Conservation (phyloP, 805 yeast genomes). For the Ogataea neopini region DNA sequence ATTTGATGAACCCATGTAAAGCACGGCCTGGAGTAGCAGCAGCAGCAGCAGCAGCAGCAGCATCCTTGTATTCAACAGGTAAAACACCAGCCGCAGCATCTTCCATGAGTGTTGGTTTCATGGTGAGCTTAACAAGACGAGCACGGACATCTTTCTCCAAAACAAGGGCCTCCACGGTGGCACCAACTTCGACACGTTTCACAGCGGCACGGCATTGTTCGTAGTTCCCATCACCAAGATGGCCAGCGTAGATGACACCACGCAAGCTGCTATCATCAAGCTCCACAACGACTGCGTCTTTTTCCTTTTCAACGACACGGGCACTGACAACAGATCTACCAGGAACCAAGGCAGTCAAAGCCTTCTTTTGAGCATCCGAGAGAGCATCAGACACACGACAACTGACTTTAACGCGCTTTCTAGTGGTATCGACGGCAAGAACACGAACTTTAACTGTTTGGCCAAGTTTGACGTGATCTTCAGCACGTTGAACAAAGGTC, state of each 20-base stretch:
- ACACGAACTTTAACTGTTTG: conserved; percentile 80
- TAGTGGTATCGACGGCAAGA: conserved; percentile 53
- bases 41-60: conserved; percentile 62
- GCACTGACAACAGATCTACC: conserved; percentile 66
- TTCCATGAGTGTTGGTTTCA: conserved; percentile 64
- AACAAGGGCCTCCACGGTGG: conserved; percentile 56
- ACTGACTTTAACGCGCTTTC: conserved; percentile 64
- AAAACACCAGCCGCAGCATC: conserved; percentile 56
- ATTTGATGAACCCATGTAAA: conserved; percentile 74
- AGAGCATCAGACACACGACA: conserved; percentile 64
- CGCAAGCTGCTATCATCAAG: conserved; percentile 50
- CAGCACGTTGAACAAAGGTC: conserved; percentile 74
- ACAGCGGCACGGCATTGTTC: conserved; percentile 68
- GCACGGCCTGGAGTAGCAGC: conserved; percentile 47
- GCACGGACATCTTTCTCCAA: conserved; percentile 66
- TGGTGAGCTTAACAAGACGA: conserved; percentile 60
- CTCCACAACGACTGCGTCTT: conserved; percentile 71
- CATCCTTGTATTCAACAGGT: conserved; percentile 62
- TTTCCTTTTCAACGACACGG: conserved; percentile 69
- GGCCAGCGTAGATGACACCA: conserved; percentile 75
- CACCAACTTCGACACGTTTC: conserved; percentile 66
- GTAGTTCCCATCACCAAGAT: conserved; percentile 71
- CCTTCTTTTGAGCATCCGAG: conserved; percentile 47
- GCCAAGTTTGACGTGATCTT: conserved; percentile 75
- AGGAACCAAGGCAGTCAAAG: conserved; percentile 48